These are phyloP conservation scores for Gyromitra esculenta DNA, from an alignment of 2,329 filamentous ascomycete genomes.

Conservation along the genomic window DNA sequence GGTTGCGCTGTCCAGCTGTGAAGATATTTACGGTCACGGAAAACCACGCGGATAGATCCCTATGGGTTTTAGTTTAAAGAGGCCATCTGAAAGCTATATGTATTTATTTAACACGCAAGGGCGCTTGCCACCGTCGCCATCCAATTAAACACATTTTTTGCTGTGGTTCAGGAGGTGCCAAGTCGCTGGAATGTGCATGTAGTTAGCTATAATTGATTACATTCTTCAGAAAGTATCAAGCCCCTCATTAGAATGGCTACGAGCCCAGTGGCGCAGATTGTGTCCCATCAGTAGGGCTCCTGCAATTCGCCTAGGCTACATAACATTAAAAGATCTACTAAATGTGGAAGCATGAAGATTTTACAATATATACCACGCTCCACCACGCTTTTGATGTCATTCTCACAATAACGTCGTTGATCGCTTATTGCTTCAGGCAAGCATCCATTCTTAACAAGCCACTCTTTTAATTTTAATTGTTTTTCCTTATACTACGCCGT, in stretches of 20 bases:
- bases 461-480: background rate
- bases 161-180: background rate
- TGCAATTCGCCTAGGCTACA: background rate
- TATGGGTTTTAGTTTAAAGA: constrained; percentile 12
- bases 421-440: constrained; percentile 24
- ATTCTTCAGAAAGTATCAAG: constrained; percentile 14
- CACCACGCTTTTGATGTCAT: constrained; percentile 22
- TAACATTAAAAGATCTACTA: background rate
- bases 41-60: constrained; percentile 24
- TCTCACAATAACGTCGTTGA: constrained; percentile 2
- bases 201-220: background rate
- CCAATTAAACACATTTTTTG: constrained; percentile 8
- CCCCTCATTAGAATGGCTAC: background rate
- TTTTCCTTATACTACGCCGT: constrained; percentile 16
- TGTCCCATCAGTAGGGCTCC: background rate
- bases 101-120: constrained; percentile 29
- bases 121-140: constrained; percentile 16
- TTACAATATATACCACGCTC: constrained; percentile 18
- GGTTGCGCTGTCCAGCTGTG: background rate
- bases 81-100: background rate
- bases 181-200: constrained; percentile 15
- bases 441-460: constrained; percentile 29
- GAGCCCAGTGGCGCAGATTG: constrained; percentile 9
- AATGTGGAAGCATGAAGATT: background rate
- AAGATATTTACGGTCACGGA: constrained; percentile 9